Evolutionary conservation across 1,139 yeast species (phyloP), one percentile per base, ranked within the genome.

Genomic region (Nakaseomyces uthaithaninus): DNA sequence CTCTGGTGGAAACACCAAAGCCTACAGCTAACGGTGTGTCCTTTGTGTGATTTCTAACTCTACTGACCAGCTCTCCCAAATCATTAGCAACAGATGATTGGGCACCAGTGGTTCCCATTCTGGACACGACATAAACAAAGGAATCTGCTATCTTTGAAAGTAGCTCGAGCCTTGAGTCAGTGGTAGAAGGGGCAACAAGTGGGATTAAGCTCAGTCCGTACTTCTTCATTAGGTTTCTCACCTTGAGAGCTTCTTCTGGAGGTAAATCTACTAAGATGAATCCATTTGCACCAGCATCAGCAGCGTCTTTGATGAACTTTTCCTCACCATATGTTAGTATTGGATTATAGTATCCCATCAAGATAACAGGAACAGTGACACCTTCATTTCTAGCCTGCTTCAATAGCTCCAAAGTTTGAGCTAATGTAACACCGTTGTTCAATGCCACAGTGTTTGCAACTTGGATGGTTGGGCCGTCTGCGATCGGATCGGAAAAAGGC

Each of bases 261-360:
- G 98, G 99, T 55, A 91, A 71, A 65, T 91, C 99, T 31, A 91
- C 97, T 42, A 91, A 76, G 54, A 91, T 80, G 63, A 82, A 91
- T 24, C 97, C 99, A 58, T 85, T 87, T 39, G 91, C 98, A 47
- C 99, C 99, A 2, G 91, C 95, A 20, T 68, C 71, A 38, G 79
- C 78, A 10, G 94, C 75, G 51, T 83, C 95, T 49, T 71, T 67
- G 47, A 87, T 76, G 67, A 91, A 71, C 60, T 76, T 71, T 55
- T 80, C 80, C 65, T 91, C 98, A 40, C 97, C 98, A 60, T 81
- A 91, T 53, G 75, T 81, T 63, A 86, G 62, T 48, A 91, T 78
- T 15, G 99, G 99, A 65, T 91, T 91, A 68, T 87, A 91, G 72
- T 91, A 91, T 42, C 99, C 99, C 99, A 91, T 91, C 44, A 91